Conservation (phyloP, 805 yeast genomes). For the Candida tibetensis region DNA sequence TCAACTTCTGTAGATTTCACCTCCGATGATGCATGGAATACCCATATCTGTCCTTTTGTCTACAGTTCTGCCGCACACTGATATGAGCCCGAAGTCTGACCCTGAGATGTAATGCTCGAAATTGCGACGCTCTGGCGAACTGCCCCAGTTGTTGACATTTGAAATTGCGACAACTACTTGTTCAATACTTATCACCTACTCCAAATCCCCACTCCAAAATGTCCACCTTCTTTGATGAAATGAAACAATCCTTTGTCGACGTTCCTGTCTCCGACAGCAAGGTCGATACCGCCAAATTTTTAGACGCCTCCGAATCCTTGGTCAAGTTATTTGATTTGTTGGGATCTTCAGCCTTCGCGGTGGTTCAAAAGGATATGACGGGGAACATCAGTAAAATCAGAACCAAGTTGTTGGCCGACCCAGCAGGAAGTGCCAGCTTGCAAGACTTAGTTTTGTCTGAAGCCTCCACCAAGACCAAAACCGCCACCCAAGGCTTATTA, state of each 20-base stretch:
- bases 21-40: no score
- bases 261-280: conserved; percentile 62
- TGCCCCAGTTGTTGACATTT: no score
- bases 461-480: conserved; percentile 61
- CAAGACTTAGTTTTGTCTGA: conserved; percentile 78
- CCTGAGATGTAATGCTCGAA: no score
- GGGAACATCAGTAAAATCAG: conserved; percentile 82
- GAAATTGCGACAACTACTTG: no score
- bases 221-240: conserved; percentile 80
- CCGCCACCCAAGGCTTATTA: conserved; percentile 86
- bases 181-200: no score
- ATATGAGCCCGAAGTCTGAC: no score
- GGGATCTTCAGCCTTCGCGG: conserved; percentile 80
- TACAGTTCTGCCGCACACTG: no score
- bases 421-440: conserved; percentile 61
- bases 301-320: conserved; percentile 80
- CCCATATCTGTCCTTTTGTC: no score
- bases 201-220: conserved; percentile 32
- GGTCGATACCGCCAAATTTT: conserved; percentile 69
- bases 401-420: conserved; percentile 60
- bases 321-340: conserved; percentile 79
- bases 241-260: conserved; percentile 71
- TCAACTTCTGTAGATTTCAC: no score
- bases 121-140: no score
- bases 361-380: conserved; percentile 83